These are phyloP conservation scores for Pilatotrama ljubarskyi DNA, from an alignment of 768 basidiomycete species.

Conservation along the genomic window DNA sequence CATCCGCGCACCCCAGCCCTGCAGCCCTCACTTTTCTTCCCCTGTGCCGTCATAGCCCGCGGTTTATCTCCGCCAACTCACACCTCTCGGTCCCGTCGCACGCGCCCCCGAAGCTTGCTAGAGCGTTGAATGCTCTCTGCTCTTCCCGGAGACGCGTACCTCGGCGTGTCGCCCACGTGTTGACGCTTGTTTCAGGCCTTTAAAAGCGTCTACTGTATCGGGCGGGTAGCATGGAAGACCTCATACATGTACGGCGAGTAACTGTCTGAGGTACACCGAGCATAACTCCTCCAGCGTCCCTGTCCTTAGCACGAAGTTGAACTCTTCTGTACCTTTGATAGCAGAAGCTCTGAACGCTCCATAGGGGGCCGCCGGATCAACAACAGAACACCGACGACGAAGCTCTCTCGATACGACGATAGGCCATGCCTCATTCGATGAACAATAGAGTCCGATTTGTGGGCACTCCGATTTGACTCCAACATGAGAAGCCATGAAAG, in stretches of 20 bases:
- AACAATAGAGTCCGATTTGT: not conserved
- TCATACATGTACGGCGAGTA: not conserved
- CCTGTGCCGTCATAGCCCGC: not conserved
- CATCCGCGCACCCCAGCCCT: too few relatives aligned
- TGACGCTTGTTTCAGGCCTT: not conserved
- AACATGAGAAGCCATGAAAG: not conserved
- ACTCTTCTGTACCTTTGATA: too few relatives aligned
- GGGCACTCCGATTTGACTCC: not conserved
- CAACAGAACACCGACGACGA: not conserved
- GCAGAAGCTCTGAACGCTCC: too few relatives aligned
- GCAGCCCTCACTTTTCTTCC: not conserved
- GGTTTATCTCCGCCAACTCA: not conserved
- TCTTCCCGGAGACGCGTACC: constrained; percentile 8
- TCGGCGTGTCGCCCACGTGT: not conserved
- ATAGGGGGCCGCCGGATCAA: not conserved
- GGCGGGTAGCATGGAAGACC: not conserved
- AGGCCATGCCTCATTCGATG: not conserved
- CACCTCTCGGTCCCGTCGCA: constrained; percentile 2
- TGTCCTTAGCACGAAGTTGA: not conserved
- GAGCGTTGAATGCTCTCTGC: not conserved
- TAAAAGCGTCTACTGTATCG: not conserved
- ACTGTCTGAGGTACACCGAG: not conserved
- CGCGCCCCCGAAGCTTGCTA: constrained; percentile 2
- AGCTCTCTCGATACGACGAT: not conserved
- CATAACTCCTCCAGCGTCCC: not conserved